phyloP scores from a whole-genome alignment of 805 yeast genomes.

The Metschnikowia bowlesiae region DNA sequence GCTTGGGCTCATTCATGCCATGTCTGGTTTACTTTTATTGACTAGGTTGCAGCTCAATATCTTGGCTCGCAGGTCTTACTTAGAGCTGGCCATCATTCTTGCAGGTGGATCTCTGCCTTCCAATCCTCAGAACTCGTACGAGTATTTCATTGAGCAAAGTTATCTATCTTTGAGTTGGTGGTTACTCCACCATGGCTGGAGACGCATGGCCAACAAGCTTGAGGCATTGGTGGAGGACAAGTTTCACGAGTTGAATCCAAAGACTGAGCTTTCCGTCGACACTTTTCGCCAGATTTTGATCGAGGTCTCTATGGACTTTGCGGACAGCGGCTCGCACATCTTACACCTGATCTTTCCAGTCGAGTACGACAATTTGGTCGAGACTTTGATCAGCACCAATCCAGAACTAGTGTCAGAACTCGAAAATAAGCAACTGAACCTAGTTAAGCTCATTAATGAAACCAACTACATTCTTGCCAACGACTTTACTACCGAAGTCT shows the following conservation, averaged over 20 bases:
- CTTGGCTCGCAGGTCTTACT: slow-evolving; percentile 79
- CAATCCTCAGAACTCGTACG: slow-evolving; percentile 24
- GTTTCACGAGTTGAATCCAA: slow-evolving; percentile 63
- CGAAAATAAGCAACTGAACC: slow-evolving; percentile 33
- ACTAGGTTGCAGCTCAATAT: slow-evolving; percentile 85
- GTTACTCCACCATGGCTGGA: slow-evolving; percentile 86
- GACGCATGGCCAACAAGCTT: slow-evolving; percentile 48
- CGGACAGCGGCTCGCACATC: slow-evolving; percentile 13
- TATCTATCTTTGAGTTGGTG: slow-evolving; percentile 91
- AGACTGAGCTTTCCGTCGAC: slow-evolving; percentile 60
- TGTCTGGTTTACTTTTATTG: slow-evolving; percentile 66
- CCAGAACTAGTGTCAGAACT: slow-evolving; percentile 37
- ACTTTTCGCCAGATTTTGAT: slow-evolving; percentile 48
- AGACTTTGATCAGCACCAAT: slow-evolving; percentile 46
- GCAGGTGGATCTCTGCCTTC: slow-evolving; percentile 45
- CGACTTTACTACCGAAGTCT: slow-evolving; percentile 27
- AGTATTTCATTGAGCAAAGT: slow-evolving; percentile 68
- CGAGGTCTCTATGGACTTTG: slow-evolving; percentile 21
- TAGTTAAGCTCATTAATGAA: slow-evolving; percentile 42
- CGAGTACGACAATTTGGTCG: slow-evolving; percentile 35
- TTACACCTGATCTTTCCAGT: slow-evolving; percentile 33
- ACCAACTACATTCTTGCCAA: slow-evolving; percentile 39
- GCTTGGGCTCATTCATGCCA: slow-evolving; percentile 63
- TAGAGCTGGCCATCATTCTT: slow-evolving; percentile 69
- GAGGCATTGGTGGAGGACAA: slow-evolving; percentile 54